These are phyloP conservation scores for Ramularia endophylla DNA, from an alignment of 2,329 filamentous ascomycete species.

Conservation along the genomic window DNA sequence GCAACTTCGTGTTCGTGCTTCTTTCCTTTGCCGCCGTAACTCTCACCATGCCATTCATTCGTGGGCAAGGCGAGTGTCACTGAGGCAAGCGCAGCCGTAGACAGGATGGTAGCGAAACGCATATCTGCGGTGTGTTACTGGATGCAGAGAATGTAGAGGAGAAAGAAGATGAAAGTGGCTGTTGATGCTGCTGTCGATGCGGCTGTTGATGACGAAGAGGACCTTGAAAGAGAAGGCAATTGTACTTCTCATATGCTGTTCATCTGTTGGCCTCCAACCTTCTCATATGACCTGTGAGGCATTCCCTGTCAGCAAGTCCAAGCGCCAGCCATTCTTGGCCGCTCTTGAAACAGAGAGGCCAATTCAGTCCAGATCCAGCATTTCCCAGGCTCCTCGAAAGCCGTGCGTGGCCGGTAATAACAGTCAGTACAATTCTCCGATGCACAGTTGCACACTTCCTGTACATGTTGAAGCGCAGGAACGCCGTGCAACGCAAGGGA, in stretches of 20 bases:
- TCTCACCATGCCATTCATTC: no score
- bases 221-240: constrained; percentile 5
- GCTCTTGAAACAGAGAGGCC: background rate
- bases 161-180: no score
- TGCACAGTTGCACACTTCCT: constrained; percentile 3
- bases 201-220: background rate
- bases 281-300: constrained; percentile 4
- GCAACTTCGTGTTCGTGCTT: no score
- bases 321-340: constrained; percentile 2
- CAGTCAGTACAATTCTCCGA: constrained; percentile 13
- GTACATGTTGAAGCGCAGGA: no score
- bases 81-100: constrained; percentile 15
- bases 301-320: constrained; percentile 5
- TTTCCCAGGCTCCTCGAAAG: constrained; percentile 1
- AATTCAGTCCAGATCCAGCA: constrained; percentile 5
- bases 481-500: no score
- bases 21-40: no score
- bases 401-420: constrained; percentile 5
- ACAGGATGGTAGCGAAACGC: constrained; percentile 18
- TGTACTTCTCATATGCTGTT: constrained; percentile 4
- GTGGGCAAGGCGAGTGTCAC: constrained; percentile 15
- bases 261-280: constrained; percentile 3
- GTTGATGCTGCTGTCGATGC: constrained; percentile 5
- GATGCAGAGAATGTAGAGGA: background rate
- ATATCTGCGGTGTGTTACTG: constrained; percentile 10